phyloP scores from a whole-genome alignment of 2,329 filamentous ascomycete genomes.

The Mollisiaceae sp. region DNA sequence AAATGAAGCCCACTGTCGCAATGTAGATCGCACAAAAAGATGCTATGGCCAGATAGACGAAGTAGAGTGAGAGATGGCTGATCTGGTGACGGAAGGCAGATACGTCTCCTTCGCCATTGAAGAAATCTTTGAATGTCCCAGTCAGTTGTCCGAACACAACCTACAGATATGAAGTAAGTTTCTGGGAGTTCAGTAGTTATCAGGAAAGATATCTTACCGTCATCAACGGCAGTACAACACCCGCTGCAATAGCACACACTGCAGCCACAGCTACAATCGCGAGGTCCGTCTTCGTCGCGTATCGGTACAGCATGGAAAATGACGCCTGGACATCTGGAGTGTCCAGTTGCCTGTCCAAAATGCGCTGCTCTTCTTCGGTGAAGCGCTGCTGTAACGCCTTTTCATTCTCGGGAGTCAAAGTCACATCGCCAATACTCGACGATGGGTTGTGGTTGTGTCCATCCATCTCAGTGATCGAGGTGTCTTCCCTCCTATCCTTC shows the following conservation, averaged over 20 bases:
- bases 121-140: constrained; percentile 47
- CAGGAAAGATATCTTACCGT: constrained; percentile 71
- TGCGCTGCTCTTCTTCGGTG: constrained; percentile 64
- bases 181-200: constrained; percentile 87
- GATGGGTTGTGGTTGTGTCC: not conserved
- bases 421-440: constrained; percentile 77
- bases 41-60: constrained; percentile 80
- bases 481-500: not conserved
- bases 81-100: constrained; percentile 16
- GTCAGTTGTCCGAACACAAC: constrained; percentile 77
- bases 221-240: constrained; percentile 58
- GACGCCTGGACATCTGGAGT: constrained; percentile 66
- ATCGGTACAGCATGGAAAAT: constrained; percentile 60
- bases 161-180: constrained; percentile 81
- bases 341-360: constrained; percentile 70
- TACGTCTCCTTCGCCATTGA: not conserved
- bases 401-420: constrained; percentile 65
- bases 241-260: constrained; percentile 59
- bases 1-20: constrained; percentile 87
- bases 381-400: constrained; percentile 56
- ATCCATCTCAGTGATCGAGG: not conserved
- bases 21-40: constrained; percentile 79
- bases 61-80: constrained; percentile 60
- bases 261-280: constrained; percentile 53
- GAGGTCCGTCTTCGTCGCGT: constrained; percentile 56